Conservation (phyloP, 1,284 basidiomycete genomes). For the Ceratobasidium sp. region DNA sequence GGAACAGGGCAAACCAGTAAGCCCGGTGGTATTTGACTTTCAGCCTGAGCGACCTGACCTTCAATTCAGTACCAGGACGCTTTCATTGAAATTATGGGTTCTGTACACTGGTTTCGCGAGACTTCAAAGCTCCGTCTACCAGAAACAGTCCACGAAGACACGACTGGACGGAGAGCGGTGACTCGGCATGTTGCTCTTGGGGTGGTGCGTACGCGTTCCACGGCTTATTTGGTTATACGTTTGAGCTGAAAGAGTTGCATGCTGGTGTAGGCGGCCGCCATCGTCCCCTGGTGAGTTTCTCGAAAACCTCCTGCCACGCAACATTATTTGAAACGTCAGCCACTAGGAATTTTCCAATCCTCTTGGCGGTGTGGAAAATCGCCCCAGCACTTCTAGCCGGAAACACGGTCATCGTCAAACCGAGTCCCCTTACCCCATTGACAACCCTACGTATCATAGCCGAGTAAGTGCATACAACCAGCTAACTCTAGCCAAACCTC, state of each 20-base stretch:
- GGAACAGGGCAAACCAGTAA: constrained; percentile 38
- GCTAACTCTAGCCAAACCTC: not conserved
- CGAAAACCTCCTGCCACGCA: not conserved
- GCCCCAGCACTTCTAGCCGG: constrained; percentile 87
- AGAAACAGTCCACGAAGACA: constrained; percentile 33
- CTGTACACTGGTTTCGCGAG: constrained; percentile 30
- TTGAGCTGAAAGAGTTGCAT: not conserved
- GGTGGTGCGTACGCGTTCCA: constrained; percentile 10
- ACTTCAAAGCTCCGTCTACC: constrained; percentile 11
- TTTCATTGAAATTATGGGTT: constrained; percentile 20
- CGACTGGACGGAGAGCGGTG: not conserved
- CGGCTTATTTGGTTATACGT: not conserved
- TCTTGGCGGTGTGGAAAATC: constrained; percentile 89
- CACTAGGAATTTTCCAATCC: constrained; percentile 72
- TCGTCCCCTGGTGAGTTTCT: constrained; percentile 31
- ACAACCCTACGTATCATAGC: constrained; percentile 70
- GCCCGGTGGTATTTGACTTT: not conserved
- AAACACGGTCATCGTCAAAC: constrained; percentile 85
- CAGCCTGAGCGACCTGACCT: not conserved
- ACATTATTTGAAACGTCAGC: not conserved
- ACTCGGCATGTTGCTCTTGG: constrained; percentile 34
- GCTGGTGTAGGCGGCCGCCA: constrained; percentile 10
- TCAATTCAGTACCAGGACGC: constrained; percentile 14
- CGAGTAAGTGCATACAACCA: constrained; percentile 53
- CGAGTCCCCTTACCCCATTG: constrained; percentile 90